These are phyloP conservation scores for Hygrocybe punicea DNA, from an alignment of 768 basidiomycete species.

Conservation along the genomic window DNA sequence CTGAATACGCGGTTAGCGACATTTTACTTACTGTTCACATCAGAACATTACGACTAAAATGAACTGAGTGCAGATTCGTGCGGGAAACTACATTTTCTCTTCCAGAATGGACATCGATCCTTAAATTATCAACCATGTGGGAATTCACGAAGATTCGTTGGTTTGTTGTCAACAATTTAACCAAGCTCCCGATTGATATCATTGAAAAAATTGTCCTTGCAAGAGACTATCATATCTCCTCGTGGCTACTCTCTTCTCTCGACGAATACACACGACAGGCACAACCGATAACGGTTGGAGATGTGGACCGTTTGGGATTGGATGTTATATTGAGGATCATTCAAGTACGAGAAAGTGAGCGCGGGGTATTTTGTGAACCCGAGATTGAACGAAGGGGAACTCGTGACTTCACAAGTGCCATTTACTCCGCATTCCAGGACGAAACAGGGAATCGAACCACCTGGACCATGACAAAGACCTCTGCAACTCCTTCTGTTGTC, in stretches of 20 bases:
- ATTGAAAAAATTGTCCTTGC: constrained; percentile 7
- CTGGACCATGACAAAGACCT: too few species aligned
- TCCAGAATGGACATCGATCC: constrained; percentile 12
- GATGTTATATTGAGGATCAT: constrained; percentile 17
- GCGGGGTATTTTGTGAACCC: background rate
- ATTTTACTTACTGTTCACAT: background rate
- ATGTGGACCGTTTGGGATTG: constrained; percentile 22
- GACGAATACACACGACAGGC: background rate
- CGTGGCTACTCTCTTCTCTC: constrained; percentile 6
- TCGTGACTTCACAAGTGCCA: background rate
- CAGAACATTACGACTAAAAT: background rate
- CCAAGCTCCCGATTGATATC: background rate
- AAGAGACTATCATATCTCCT: constrained; percentile 7
- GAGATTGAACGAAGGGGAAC: background rate
- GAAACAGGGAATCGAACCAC: too few species aligned
- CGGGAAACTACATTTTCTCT: constrained; percentile 28
- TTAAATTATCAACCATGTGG: constrained; percentile 11
- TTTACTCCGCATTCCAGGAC: background rate
- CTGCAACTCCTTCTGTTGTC: too few species aligned
- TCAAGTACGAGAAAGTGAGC: constrained; percentile 16
- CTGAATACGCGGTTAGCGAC: constrained; percentile 1
- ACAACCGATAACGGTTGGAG: constrained; percentile 19
- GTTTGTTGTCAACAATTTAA: constrained; percentile 12
- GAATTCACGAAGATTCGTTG: constrained; percentile 14
- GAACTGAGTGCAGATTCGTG: constrained; percentile 6